These are phyloP conservation scores for Russula emetica DNA, from an alignment of 768 basidiomycete species.

Conservation along the genomic window DNA sequence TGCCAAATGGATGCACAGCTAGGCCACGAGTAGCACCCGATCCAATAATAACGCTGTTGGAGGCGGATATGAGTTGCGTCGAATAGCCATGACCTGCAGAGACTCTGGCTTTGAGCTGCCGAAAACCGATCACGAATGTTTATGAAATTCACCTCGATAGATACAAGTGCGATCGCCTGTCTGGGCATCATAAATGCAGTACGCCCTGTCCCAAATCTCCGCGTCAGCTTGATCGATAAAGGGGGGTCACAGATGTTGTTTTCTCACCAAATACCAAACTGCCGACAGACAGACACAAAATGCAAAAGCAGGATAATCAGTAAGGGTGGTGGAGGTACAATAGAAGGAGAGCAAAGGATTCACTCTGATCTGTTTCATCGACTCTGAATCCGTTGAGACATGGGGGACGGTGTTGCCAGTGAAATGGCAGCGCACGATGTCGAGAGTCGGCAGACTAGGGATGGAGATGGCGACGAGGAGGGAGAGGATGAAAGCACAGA, in stretches of 20 bases:
- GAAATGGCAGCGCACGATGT: constrained; percentile 59
- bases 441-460: constrained; percentile 62
- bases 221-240: constrained; percentile 1
- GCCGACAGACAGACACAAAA: not conserved
- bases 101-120: constrained; percentile 1
- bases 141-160: constrained; percentile 39
- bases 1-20: constrained; percentile 72
- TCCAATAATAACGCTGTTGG: constrained; percentile 43
- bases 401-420: constrained; percentile 29
- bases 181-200: constrained; percentile 48
- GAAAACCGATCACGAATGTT: not conserved
- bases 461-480: constrained; percentile 68
- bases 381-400: constrained; percentile 24
- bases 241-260: constrained; percentile 1
- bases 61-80: constrained; percentile 40
- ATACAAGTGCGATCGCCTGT: constrained; percentile 48
- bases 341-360: constrained; percentile 21
- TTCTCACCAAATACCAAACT: constrained; percentile 71
- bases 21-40: constrained; percentile 71
- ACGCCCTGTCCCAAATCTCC: constrained; percentile 43
- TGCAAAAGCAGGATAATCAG: not conserved
- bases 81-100: constrained; percentile 53
- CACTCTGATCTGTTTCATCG: constrained; percentile 47
- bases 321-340: not conserved
- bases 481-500: constrained; percentile 59